Evolutionary conservation across 1,284 basidiomycete genomes (phyloP), one percentile per base, ranked within the genome.

Genomic region (Caloboletus inedulis): DNA sequence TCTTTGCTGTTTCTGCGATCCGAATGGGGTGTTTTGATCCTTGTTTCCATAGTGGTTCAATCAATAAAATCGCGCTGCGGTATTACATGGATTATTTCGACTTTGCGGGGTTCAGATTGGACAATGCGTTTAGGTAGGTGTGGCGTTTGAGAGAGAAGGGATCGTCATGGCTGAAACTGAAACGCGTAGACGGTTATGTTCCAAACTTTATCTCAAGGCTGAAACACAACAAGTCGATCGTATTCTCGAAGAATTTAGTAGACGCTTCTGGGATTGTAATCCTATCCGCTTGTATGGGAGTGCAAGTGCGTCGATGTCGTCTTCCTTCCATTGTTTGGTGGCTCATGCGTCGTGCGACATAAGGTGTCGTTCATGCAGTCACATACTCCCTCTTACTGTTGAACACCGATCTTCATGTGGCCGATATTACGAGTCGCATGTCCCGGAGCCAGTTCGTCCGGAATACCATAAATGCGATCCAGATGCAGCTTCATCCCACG

Each of bases 191-290:
- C 83, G 85, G 30, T 75, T 99, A 5, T 98, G 95, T 68, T 84
- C 84, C 21, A 97, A 96, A 69, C 79, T 99, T 4, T 97, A 84
- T 69, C 80, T 99, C 53, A 94, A 94, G 67, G 96, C 88, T 2
- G 96, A 99, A 73, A 97, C 96, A 0, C 97, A 99, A 68, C 95
- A 98, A 72, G 88, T 99, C 35, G 97, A 99, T 70, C 86, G 96
- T 39, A 97, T 99, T 60, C 78, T 99, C 18, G 91, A 91, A 59
- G 88, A 88, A 56, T 98, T 99, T 64, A 91, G 89, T 57, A 77
- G 84, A 42, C 81, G 93, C 8, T 99, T 91, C 71, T 94, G 86
- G 81, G 87, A 94, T 47, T 94, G 92, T 68, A 98, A 99, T 68
- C 87, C 90, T 0, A 75, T 74, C 3, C 81, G 83, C 23, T 65